Evolutionary conservation across 495 filamentous ascomycete species (phyloP).

Genomic region (Thermothielavioides terrestris): DNA sequence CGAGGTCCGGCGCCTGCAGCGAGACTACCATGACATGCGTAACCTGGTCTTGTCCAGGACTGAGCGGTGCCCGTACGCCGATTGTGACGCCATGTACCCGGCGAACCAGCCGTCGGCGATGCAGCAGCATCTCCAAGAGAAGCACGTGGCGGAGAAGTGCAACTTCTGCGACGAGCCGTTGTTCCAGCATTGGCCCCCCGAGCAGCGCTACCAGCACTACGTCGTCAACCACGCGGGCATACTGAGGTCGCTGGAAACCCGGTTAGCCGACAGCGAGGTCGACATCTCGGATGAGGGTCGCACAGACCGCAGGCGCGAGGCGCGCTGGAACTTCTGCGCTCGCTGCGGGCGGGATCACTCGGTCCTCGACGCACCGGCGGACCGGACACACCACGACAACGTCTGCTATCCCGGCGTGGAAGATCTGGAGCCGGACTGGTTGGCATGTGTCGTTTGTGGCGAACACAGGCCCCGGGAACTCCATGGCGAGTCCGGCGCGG

Average conservation of each 20-base stretch:
- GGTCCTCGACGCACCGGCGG: constrained; percentile 4
- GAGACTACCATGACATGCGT: constrained; percentile 25
- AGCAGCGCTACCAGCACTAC: constrained; percentile 13
- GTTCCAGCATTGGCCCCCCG: constrained; percentile 17
- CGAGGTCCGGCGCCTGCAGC: constrained; percentile 29
- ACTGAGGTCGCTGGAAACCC: background rate
- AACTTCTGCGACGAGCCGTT: constrained; percentile 23
- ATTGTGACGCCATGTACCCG: constrained; percentile 23
- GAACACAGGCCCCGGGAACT: too few relatives aligned
- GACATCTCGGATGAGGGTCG: background rate
- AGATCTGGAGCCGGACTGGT: background rate
- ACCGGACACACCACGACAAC: constrained; percentile 18
- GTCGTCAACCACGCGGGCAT: constrained; percentile 9
- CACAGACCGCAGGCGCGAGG: background rate
- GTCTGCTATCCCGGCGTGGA: constrained; percentile 14
- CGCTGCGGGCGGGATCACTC: constrained; percentile 21
- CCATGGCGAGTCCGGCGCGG: too few relatives aligned
- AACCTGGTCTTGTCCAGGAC: constrained; percentile 26
- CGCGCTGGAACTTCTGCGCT: constrained; percentile 14
- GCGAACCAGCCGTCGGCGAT: constrained; percentile 15
- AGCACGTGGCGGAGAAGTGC: constrained; percentile 21
- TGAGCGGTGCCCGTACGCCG: constrained; percentile 27
- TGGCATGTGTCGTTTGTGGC: background rate
- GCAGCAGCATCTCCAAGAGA: constrained; percentile 23
- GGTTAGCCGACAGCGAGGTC: background rate